Evolutionary conservation across 2,329 filamentous ascomycete species (phyloP).

Genomic region (Daldinia sp.): DNA sequence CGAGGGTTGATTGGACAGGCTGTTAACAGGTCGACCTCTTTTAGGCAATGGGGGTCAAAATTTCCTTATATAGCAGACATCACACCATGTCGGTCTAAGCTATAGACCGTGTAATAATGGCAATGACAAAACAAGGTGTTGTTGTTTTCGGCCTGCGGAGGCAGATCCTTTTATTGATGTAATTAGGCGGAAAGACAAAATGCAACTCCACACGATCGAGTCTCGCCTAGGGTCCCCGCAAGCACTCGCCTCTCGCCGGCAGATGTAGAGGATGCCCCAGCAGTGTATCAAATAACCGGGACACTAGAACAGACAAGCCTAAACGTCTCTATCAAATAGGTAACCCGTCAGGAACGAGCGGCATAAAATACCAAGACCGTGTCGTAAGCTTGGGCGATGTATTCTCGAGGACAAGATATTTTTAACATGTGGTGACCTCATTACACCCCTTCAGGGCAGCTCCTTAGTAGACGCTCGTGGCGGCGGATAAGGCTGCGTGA

Average conservation of each 20-base stretch:
- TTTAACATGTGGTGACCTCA: conserved; percentile 11
- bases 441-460: background rate
- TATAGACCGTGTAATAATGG: conserved; percentile 19
- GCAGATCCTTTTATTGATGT: conserved; percentile 36
- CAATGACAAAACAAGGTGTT: conserved; percentile 16
- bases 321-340: conserved; percentile 15
- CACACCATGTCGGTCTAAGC: conserved; percentile 16
- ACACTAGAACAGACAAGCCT: background rate
- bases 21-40: conserved; percentile 20
- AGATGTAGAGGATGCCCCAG: conserved; percentile 13
- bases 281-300: conserved; percentile 12
- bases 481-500: background rate
- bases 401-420: background rate
- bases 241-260: conserved; percentile 24
- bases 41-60: conserved; percentile 30
- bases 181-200: conserved; percentile 40
- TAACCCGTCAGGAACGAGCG: background rate
- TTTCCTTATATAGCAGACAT: conserved; percentile 33
- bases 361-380: conserved; percentile 5
- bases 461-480: background rate
- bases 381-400: conserved; percentile 16
- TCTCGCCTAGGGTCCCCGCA: conserved; percentile 28
- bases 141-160: conserved; percentile 38
- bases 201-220: conserved; percentile 25
- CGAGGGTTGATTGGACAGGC: conserved; percentile 25